A percentile compares a stretch with the other conserved stretches of the same genome.
Evolutionary conservation across 1,284 basidiomycete species (phyloP).

Genomic region (Apiotrichum veenhuisii): DNA sequence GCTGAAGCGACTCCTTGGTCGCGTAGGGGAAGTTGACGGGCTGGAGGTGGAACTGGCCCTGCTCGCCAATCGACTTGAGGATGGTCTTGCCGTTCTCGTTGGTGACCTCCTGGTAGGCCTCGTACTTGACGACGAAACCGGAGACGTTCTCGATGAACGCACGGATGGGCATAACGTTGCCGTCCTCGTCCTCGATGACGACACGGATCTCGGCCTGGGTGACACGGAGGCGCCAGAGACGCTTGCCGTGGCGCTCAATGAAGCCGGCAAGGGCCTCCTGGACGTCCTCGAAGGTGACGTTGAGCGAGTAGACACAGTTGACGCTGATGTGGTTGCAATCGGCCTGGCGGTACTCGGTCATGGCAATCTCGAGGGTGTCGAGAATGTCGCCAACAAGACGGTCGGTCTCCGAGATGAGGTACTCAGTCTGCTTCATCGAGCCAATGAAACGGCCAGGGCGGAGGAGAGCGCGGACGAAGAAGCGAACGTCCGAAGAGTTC

Average conservation of each 20-base stretch:
- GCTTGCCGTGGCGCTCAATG: conserved; percentile 96
- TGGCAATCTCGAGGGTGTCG: conserved; percentile 90
- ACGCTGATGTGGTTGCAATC: conserved; percentile 97
- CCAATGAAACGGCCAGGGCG: conserved; percentile 91
- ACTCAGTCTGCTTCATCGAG: conserved; percentile 88
- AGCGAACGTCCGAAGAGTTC: conserved; percentile 93
- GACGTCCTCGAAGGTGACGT: conserved; percentile 92
- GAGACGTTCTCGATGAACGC: conserved; percentile 98
- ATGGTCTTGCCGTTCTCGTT: conserved; percentile 92
- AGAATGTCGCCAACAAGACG: conserved; percentile 90
- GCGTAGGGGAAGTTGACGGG: conserved; percentile 88
- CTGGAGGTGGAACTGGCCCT: conserved; percentile 87
- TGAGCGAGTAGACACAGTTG: conserved; percentile 96
- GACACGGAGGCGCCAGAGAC: conserved; percentile 95
- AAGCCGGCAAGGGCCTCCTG: conserved; percentile 94
- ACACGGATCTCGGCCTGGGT: conserved; percentile 96
- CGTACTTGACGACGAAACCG: conserved; percentile 97
- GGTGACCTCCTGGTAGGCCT: conserved; percentile 97
- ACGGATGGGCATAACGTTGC: conserved; percentile 89
- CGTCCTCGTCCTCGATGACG: conserved; percentile 85
- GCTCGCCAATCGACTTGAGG: conserved; percentile 86
- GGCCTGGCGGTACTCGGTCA: conserved; percentile 76
- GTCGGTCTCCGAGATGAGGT: conserved; percentile 97
- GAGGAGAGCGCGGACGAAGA: conserved; percentile 96
- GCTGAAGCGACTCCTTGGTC: conserved; percentile 98